Percentiles rank a stretch among this genome's conserved stretches.
phyloP scores from a whole-genome alignment of 2,329 filamentous ascomycete species.

The Fusarium nematophilum region DNA sequence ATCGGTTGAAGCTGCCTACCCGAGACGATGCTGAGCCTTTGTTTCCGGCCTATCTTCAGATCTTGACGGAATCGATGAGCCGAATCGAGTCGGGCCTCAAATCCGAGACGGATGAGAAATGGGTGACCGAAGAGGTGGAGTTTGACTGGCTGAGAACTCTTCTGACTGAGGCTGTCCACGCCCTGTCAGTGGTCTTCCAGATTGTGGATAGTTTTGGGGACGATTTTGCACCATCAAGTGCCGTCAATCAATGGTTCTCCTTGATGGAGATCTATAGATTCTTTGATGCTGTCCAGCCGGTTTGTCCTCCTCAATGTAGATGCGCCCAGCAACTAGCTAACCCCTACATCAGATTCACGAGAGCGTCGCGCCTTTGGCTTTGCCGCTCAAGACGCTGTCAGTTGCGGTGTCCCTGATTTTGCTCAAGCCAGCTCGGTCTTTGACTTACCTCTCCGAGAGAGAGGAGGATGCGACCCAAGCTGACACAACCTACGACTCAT shows the following conservation, averaged over 20 bases:
- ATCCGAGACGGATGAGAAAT: constrained; percentile 61
- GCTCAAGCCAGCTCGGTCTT: constrained; percentile 72
- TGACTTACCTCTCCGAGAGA: constrained; percentile 55
- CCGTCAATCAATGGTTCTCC: constrained; percentile 79
- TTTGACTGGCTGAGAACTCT: constrained; percentile 71
- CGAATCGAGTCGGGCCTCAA: constrained; percentile 61
- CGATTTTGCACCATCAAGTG: constrained; percentile 66
- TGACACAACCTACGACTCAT: constrained; percentile 61
- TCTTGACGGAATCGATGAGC: constrained; percentile 61
- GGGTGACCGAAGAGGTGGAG: constrained; percentile 65
- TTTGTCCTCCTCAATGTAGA: constrained; percentile 30
- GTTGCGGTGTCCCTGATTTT: constrained; percentile 78
- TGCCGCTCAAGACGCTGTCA: constrained; percentile 75
- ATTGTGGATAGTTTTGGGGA: constrained; percentile 70
- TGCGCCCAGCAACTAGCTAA: constrained; percentile 26
- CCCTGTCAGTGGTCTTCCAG: constrained; percentile 79
- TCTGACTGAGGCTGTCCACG: constrained; percentile 78
- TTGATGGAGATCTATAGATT: constrained; percentile 77
- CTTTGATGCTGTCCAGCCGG: constrained; percentile 69
- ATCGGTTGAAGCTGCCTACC: constrained; percentile 44
- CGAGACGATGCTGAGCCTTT: constrained; percentile 57
- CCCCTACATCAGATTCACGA: constrained; percentile 49
- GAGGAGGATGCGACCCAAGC: constrained; percentile 51
- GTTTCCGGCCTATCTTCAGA: constrained; percentile 60
- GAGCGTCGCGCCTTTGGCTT: constrained; percentile 61